Evolutionary conservation across 2,329 filamentous ascomycete genomes (phyloP).

Genomic region (Colletotrichum cordylinicola): DNA sequence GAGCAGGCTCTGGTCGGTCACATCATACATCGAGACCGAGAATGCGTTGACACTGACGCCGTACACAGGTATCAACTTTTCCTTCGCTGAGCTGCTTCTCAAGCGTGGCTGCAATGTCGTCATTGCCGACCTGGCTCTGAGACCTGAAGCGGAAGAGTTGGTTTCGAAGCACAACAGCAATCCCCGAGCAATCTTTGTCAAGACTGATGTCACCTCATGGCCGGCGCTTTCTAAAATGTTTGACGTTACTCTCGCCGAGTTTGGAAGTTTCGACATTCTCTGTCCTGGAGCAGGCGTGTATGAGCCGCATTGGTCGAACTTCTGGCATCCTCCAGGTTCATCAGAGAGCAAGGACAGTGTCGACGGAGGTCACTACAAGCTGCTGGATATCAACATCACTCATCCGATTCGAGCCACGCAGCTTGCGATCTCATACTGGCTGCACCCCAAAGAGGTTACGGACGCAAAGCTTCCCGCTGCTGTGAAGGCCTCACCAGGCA

Average conservation of each 20-base stretch:
- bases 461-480: not conserved
- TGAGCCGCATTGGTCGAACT: slow-evolving; percentile 48
- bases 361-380: slow-evolving; percentile 34
- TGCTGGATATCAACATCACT: slow-evolving; percentile 46
- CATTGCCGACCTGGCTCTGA: slow-evolving; percentile 47
- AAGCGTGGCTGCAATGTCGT: slow-evolving; percentile 48
- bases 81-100: slow-evolving; percentile 48
- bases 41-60: not conserved
- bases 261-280: slow-evolving; percentile 45
- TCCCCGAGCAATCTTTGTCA: slow-evolving; percentile 43
- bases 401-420: slow-evolving; percentile 48
- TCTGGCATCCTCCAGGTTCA: slow-evolving; percentile 47
- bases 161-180: slow-evolving; percentile 27
- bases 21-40: not conserved
- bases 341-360: slow-evolving; percentile 33
- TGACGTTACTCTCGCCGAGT: slow-evolving; percentile 34
- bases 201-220: slow-evolving; percentile 52
- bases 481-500: slow-evolving; percentile 23
- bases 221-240: slow-evolving; percentile 40
- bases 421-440: slow-evolving; percentile 43
- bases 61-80: slow-evolving; percentile 45
- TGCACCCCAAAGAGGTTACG: slow-evolving; percentile 27
- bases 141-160: slow-evolving; percentile 45
- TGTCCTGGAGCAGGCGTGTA: slow-evolving; percentile 53
- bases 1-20: slow-evolving; percentile 30